Evolutionary conservation across 2,329 filamentous ascomycete species (phyloP), one percentile per base, ranked within the genome.

Genomic region (Colletotrichum phormii): DNA sequence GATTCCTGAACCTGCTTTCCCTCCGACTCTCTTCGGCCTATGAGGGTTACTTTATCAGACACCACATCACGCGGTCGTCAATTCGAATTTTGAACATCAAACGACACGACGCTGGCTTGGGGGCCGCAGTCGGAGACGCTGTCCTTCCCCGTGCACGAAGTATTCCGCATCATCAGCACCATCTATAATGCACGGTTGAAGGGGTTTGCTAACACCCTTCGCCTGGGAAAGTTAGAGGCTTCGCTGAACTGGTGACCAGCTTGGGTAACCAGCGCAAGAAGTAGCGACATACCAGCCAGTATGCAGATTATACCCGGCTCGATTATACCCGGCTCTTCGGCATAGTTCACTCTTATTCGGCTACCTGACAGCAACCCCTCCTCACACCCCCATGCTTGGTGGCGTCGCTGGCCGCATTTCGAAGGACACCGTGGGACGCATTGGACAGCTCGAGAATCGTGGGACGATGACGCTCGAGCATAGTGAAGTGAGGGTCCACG

Each of bases 401-500:
- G 71, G 71, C 67, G 71, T 71, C 51, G 61, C 29, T 63, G 55
- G 61, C 37, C 55, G 67, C 61, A 71, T 55, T 53, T 53, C 53
- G 71, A 73, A 60, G 37, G 64, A 72, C 64, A 59, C 42, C 53
- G 46, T 69, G 26, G 70, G 59, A 64, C 60, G 66, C 65, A 67
- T 35, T 59, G 59, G 58, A 69, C 64, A 53, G 64, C 63, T 61
- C 11, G 46, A 67, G 55, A 72, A 64, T 67, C 61, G 71, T 75
- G 74, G 74, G 64, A 75, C 68, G 64, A 75, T 74, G 72, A 68
- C 68, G 68, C 72, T 74, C 64, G 63, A 68, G 37, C 69, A 33
- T 58, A 60, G 59, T 63, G 64, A 64, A 57, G 72, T n/a, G 42
- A 73, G 70, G 72, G 73, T 62, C 66, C 73, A 72, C 71, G 72